phyloP scores from a whole-genome alignment of 306 rosid species.

The Vicia faba region DNA sequence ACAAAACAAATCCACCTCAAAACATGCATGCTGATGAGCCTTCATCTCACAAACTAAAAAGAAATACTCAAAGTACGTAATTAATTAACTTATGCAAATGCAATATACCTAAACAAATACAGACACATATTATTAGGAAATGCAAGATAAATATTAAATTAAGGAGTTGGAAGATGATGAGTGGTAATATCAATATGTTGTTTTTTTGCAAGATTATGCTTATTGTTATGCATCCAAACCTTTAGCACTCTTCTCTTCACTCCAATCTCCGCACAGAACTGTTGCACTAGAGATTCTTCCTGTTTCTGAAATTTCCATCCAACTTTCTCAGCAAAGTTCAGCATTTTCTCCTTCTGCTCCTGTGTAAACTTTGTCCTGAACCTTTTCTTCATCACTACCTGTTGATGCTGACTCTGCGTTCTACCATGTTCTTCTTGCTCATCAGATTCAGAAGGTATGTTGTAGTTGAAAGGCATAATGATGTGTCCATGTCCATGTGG shows the following conservation, averaged over 20 bases:
- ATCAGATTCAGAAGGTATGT: constrained; percentile 68
- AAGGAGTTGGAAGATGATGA: neutral
- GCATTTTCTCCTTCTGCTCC: constrained; percentile 81
- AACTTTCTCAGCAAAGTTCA: constrained; percentile 61
- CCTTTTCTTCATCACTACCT: constrained; percentile 55
- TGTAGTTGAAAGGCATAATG: constrained; percentile 75
- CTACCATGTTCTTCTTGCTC: constrained; percentile 53
- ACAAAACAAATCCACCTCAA: no score
- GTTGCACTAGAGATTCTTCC: constrained; percentile 70
- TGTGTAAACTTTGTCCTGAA: constrained; percentile 73
- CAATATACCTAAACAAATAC: neutral
- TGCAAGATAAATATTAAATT: neutral
- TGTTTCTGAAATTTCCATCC: constrained; percentile 85
- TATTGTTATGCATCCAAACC: constrained; percentile 91
- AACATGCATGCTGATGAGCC: no score
- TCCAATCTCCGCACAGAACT: constrained; percentile 79
- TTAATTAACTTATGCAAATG: neutral
- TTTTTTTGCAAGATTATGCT: constrained; percentile 62
- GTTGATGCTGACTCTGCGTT: constrained; percentile 10
- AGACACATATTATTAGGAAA: neutral
- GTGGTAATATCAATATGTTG: neutral
- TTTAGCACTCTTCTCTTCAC: constrained; percentile 73
- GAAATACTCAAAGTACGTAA: neutral
- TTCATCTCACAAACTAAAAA: no score
- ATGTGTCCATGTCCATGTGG: constrained; percentile 47